Conservation (phyloP, 441 rosid genomes). For the Populus hybrid region DNA sequence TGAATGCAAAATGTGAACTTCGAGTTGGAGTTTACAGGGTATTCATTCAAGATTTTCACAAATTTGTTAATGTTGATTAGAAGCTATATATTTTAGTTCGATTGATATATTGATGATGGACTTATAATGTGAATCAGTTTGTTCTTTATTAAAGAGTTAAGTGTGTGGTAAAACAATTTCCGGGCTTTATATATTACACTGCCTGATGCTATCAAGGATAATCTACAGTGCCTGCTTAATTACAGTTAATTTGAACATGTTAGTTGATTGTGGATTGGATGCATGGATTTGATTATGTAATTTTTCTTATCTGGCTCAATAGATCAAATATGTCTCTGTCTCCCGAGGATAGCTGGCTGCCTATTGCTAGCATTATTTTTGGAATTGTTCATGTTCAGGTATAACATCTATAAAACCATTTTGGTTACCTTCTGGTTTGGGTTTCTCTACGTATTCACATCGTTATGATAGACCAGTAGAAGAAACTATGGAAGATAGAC, state of each 20-base stretch:
- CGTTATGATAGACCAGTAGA: not conserved
- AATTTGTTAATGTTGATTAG: not conserved
- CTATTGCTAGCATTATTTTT: slow-evolving; percentile 75
- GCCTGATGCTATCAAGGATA: not conserved
- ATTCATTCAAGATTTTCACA: not conserved
- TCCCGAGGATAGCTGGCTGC: slow-evolving; percentile 91
- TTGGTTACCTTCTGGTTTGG: not conserved
- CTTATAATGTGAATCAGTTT: not conserved
- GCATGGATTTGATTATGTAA: slow-evolving; percentile 1
- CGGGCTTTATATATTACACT: not conserved
- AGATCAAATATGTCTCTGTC: slow-evolving; percentile 82
- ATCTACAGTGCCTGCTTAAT: not conserved
- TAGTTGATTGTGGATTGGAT: slow-evolving; percentile 7
- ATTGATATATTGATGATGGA: not conserved
- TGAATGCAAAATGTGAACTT: not conserved
- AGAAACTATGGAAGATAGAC: not conserved
- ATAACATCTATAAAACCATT: not conserved
- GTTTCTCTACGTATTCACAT: not conserved
- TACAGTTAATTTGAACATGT: not conserved
- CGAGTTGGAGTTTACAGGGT: not conserved
- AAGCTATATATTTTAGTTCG: not conserved
- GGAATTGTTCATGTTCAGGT: slow-evolving; percentile 93
- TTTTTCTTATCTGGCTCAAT: slow-evolving; percentile 8
- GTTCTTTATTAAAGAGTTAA: not conserved
- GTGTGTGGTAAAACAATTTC: not conserved